Evolutionary conservation across 805 yeast genomes (phyloP).

Genomic region (Metschnikowia shivogae): DNA sequence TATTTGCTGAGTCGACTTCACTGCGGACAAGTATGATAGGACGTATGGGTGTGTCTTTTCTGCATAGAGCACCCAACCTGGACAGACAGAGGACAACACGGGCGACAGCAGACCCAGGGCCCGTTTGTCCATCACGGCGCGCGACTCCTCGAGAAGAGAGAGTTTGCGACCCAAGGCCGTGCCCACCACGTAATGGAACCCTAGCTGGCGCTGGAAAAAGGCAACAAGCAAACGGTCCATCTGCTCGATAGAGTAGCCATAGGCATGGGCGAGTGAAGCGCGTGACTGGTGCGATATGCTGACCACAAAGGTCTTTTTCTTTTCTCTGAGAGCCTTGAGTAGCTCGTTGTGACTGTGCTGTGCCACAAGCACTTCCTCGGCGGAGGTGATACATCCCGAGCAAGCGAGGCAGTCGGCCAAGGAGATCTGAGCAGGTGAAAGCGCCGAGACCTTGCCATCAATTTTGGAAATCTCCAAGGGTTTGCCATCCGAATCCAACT

Average conservation of each 20-base stretch:
- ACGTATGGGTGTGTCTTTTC: constrained; percentile 93
- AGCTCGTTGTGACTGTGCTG: constrained; percentile 86
- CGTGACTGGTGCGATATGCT: constrained; percentile 85
- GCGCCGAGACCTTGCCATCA: constrained; percentile 46
- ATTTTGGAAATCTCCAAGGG: constrained; percentile 67
- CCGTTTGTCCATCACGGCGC: constrained; percentile 8
- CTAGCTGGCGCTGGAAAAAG: constrained; percentile 56
- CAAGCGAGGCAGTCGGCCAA: constrained; percentile 94
- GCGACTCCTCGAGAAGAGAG: constrained; percentile 45
- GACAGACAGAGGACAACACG: constrained; percentile 71
- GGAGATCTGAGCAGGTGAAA: constrained; percentile 82
- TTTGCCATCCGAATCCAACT: constrained; percentile 53
- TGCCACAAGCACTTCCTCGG: constrained; percentile 91
- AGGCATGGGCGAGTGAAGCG: constrained; percentile 73
- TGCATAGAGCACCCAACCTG: constrained; percentile 95
- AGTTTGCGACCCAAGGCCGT: constrained; percentile 76
- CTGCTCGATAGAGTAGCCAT: constrained; percentile 44
- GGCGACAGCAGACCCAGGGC: constrained; percentile 36
- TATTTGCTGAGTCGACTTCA: constrained; percentile 90
- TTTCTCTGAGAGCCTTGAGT: constrained; percentile 48
- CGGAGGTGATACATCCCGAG: constrained; percentile 94
- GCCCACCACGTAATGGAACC: constrained; percentile 75
- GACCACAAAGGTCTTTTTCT: constrained; percentile 49
- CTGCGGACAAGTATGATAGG: constrained; percentile 62
- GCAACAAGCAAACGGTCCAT: constrained; percentile 60